phyloP scores from a whole-genome alignment of 2,329 filamentous ascomycete genomes.

The Geosmithia morbida region DNA sequence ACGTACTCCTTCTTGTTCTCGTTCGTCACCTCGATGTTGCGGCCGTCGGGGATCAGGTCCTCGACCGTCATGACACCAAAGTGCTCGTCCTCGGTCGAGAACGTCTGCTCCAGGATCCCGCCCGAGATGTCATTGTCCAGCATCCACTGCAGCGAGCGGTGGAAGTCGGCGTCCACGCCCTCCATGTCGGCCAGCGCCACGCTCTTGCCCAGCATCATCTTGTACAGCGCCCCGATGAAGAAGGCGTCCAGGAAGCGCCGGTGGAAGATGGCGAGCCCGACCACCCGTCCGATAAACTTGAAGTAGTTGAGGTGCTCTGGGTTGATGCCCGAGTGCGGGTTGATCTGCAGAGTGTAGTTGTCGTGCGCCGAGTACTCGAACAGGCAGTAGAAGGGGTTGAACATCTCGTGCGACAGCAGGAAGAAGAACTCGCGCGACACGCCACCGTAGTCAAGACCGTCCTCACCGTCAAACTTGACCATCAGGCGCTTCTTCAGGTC shows the following conservation, averaged over 20 bases:
- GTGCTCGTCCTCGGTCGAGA: constrained; percentile 92
- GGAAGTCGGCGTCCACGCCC: constrained; percentile 95
- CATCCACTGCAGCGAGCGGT: constrained; percentile 93
- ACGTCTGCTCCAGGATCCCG: constrained; percentile 86
- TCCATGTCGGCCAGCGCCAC: constrained; percentile 94
- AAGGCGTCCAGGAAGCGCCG: constrained; percentile 94
- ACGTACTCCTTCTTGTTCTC: constrained; percentile 99
- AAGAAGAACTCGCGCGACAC: constrained; percentile 99
- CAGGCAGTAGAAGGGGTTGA: constrained; percentile 98
- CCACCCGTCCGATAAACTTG: constrained; percentile 97
- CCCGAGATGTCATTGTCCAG: constrained; percentile 92
- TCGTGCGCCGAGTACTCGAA: constrained; percentile 99
- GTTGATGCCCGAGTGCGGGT: constrained; percentile 97
- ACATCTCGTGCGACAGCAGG: constrained; percentile 98
- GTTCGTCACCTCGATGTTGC: constrained; percentile 91
- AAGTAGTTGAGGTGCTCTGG: constrained; percentile 99
- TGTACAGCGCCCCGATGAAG: constrained; percentile 98
- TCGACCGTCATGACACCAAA: constrained; percentile 92
- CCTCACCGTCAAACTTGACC: constrained; percentile 99
- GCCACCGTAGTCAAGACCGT: constrained; percentile 94
- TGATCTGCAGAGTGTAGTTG: constrained; percentile 99
- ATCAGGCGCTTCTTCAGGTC: constrained; percentile 97
- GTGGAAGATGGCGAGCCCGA: constrained; percentile 96
- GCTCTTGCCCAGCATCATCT: constrained; percentile 95
- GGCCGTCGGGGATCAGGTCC: constrained; percentile 79